These are phyloP conservation scores for Penicillium cinerascens DNA, from an alignment of 495 filamentous ascomycete species.

Conservation along the genomic window DNA sequence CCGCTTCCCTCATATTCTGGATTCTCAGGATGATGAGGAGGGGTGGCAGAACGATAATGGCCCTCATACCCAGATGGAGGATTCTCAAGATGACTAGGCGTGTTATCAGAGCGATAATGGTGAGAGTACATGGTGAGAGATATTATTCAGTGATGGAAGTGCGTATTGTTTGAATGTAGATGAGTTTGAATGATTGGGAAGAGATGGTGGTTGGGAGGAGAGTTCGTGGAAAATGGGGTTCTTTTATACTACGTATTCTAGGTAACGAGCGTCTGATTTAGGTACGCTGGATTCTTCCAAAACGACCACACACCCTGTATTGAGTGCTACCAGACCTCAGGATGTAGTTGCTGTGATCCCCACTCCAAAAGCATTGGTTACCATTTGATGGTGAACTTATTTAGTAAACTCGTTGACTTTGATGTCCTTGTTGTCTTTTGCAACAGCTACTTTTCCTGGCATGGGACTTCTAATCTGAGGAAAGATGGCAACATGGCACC, in stretches of 20 bases:
- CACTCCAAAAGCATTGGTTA: not conserved
- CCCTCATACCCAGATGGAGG: not conserved
- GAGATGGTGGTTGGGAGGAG: not conserved
- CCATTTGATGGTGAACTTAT: not conserved
- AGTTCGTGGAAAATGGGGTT: not conserved
- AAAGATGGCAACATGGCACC: too few species aligned
- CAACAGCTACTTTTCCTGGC: too few species aligned
- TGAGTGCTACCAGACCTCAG: not conserved
- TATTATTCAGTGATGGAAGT: not conserved
- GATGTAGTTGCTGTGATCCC: not conserved
- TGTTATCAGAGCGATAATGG: not conserved
- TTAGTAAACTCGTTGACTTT: not conserved
- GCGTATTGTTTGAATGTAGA: not conserved
- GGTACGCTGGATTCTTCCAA: not conserved
- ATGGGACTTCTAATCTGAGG: too few species aligned
- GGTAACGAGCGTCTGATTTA: not conserved
- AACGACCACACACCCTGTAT: not conserved
- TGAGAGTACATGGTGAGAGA: too few species aligned
- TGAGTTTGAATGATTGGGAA: not conserved
- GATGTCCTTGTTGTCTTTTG: not conserved
- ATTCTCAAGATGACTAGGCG: not conserved
- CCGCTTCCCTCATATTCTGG: not conserved
- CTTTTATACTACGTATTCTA: not conserved
- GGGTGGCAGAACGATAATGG: not conserved
- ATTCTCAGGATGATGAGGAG: not conserved